Conservation (phyloP, 345 rosid species). For the Psidium friedrichsthalianum region DNA sequence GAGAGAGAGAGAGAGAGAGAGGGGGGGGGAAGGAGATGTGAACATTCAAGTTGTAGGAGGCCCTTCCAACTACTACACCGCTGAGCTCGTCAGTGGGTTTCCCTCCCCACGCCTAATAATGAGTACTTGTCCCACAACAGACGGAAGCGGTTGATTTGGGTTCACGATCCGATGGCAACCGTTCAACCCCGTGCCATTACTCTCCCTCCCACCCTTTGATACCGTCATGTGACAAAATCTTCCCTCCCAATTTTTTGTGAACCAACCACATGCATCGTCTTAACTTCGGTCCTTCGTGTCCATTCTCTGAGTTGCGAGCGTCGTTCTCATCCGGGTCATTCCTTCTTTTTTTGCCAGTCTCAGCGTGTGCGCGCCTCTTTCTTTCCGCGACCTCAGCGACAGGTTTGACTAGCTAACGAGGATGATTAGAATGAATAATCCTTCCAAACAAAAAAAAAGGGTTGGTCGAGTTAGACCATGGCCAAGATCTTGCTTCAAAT, state of each 20-base stretch:
- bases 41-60: background rate
- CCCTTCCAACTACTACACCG: background rate
- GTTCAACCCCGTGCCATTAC: background rate
- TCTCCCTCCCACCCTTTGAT: background rate
- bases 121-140: background rate
- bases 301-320: background rate
- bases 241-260: background rate
- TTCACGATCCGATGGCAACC: background rate
- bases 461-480: background rate
- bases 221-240: background rate
- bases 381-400: background rate
- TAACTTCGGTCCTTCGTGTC: background rate
- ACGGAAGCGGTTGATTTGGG: background rate
- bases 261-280: background rate
- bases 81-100: background rate
- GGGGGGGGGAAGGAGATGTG: background rate
- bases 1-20: background rate
- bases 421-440: background rate
- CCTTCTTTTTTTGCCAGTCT: background rate
- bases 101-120: background rate
- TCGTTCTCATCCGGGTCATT: background rate
- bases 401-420: background rate
- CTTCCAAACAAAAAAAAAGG: background rate
- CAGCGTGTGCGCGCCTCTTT: background rate
- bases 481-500: background rate